Base-by-base conservation (phyloP, 495 filamentous ascomycete genomes). In the Choiromyces venosus region DNA sequence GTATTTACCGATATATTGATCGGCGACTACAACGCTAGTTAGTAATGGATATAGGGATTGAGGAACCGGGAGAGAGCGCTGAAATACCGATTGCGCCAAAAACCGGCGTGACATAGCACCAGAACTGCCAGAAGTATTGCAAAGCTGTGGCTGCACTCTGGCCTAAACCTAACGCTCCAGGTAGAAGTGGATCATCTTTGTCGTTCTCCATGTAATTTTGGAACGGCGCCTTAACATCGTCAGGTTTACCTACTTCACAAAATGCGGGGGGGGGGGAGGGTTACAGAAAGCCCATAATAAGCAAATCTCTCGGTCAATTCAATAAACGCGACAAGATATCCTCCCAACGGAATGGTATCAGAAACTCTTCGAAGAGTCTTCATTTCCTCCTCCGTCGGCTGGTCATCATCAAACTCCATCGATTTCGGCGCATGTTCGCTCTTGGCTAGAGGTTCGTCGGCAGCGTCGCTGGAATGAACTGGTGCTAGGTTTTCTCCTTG, bases 251-350 rank as follows among this genome's bases (percentile, higher is more conserved):
- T 46, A 4, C 42, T 21, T 46, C 42, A 8, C 19, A 46, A n/a
- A n/a, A 21, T n/a, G 5, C 21, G 42, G 0, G 4, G 42, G 42
- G 42, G 19, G 5, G 42, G 42, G 42, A 2, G 42, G 19, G 2
- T 21, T n/a, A 7, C 42, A 21, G 42, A 46, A 46, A 46, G 42
- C 42, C 91, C 91, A 80, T 93, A 93, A 84, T 91, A 93, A 12
- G 89, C 90, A 83, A 92, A 91, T 44, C 91, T 89, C 84, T 94
- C 91, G 83, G 88, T 91, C 71, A 92, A 81, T 82, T 94, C 91
- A 67, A 92, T 87, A 75, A 92, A 89, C 33, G 89, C 91, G 69
- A 94, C 86, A 35, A 89, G 90, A 78, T 88, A 93, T 10, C 86
- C 85, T 19, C 83, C 86, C 84, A 84, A 89, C 29, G 89, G 90